A percentile compares a stretch with the other conserved stretches of the same genome.
Conservation (phyloP, 768 basidiomycete genomes). For the Omphalotus guepiniiformis region DNA sequence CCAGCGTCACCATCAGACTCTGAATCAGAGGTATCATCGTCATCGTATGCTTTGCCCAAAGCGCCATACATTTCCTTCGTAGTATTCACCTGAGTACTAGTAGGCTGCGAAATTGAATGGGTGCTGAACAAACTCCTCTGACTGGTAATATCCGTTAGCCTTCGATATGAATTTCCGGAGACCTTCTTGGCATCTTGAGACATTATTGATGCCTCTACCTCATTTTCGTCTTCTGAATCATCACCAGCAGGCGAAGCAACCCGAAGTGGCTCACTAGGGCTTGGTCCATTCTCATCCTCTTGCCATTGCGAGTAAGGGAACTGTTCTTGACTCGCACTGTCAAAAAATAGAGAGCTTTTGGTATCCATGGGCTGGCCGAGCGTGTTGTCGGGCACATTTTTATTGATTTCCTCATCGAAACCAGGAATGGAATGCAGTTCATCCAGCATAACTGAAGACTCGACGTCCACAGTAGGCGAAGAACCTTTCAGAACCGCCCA, state of each 20-base stretch:
- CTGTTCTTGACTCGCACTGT: constrained; percentile 46
- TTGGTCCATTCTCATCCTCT: constrained; percentile 8
- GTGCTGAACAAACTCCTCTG: constrained; percentile 26
- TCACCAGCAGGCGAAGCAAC: constrained; percentile 14
- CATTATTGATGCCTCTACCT: constrained; percentile 26
- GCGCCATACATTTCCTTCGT: constrained; percentile 33
- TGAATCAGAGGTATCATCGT: constrained; percentile 36
- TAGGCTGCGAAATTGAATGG: background rate
- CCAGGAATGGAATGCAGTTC: background rate
- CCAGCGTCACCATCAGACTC: constrained; percentile 28
- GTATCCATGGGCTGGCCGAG: constrained; percentile 3
- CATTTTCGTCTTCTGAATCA: constrained; percentile 40
- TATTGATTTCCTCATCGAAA: background rate
- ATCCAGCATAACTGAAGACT: background rate
- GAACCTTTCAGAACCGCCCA: background rate
- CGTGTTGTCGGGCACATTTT: constrained; percentile 5
- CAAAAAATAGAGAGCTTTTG: constrained; percentile 42
- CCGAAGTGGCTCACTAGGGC: background rate
- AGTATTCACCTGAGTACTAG: constrained; percentile 18
- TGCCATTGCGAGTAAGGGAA: constrained; percentile 52
- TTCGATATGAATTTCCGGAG: constrained; percentile 30
- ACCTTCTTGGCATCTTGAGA: constrained; percentile 11
- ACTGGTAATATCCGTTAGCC: constrained; percentile 52
- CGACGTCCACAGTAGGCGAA: background rate
- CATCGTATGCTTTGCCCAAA: constrained; percentile 30